Base-by-base conservation (phyloP, 331 rosid species). In the Acacia concinna region DNA sequence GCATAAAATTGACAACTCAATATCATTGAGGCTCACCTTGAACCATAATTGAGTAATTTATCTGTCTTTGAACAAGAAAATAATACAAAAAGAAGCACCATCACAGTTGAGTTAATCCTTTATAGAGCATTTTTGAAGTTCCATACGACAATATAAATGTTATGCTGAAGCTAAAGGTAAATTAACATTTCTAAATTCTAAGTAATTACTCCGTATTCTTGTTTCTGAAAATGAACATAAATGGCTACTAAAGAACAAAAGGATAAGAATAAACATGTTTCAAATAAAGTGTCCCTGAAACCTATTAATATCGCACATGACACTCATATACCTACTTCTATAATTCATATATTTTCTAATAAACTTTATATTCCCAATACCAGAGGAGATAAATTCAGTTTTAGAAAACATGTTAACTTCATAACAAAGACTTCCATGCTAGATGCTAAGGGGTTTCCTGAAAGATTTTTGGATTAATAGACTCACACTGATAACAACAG, bases 1-100 rank as follows among this genome's bases (percentile, higher is more conserved):
- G 78, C 75, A 79, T 80, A 76, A 63, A 70, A 65, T 78, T 70
- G 79, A 79, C 83, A 83, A 69, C 73, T 72, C 64, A 72, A 67
- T 77, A 62, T 73, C 52, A 68, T 60, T 80, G 76, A 60, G 73
- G 76, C 71, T 67, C 57, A 59, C 63, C 75, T 46, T 67, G 68
- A 76, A 27, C 80, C 47, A 57, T 76, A 44, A 54, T 67, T 72
- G 65, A 71, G 62, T 57, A 67, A 66, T 57, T 75, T 35, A 66
- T 23, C 34, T 52, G 62, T 57, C 68, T 52, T 69, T 47, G 57
- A 40, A 78, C 27, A 17, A 74, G 52, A 49, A 74, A 63, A 62
- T n/a, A 74, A 47, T 63, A 54, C 18, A 18, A 76, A 69, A 14
- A 25, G 80, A 62, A 21, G 23, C 31, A 78, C 66, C 28, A 68